Base-by-base conservation (phyloP, 192 early-diverging fungal species). In the Kappamyces sp. region DNA sequence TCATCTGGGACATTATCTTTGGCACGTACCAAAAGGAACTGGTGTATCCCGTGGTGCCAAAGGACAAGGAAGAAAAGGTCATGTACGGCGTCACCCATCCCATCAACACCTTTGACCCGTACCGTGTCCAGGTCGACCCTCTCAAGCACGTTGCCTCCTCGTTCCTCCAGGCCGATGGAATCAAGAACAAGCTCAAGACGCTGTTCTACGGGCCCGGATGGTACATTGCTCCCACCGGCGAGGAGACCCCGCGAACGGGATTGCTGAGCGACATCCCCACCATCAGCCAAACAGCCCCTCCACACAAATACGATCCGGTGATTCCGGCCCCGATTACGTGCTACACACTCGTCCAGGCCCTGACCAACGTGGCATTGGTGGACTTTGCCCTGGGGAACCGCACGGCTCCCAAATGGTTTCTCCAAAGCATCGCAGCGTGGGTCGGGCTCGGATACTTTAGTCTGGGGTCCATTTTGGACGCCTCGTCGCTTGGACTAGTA, bases 1-100 rank as follows among this genome's bases (percentile, higher is more conserved):
- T 83, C 43, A 83, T 83, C 52, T 83, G 81, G 81, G 81, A 83
- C 46, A 70, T 69, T 46, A 43, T 83, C 51, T 83, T 83, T 76
- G 81, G 79, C 8, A 83, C 81, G 6, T 83, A 71, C 66, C 74
- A 70, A 38, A 52, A 65, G 23, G 81, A 83, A 49, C 59, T 64
- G 9, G 43, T 44, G 9, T 51, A 51, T 51, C 48, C 13, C 23
- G 49, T 51, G 9, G 49, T 51, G 8, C 9, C 43, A 44, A 44
- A 9, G 9, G 50, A 75, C 39, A 69, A 66, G 8, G 67, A 67
- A 37, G 81, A 81, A 51, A 71, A 69, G 9, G 81, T 83, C 0
- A 55, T 77, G 15, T 83, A 64, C 64, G 81, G 81, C n/a, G 38
- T 81, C 13, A 74, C 72, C 1, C 81, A 83, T 46, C 78, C 75